Conservation (phyloP, 805 yeast genomes). For the Metschnikowia aberdeeniae region DNA sequence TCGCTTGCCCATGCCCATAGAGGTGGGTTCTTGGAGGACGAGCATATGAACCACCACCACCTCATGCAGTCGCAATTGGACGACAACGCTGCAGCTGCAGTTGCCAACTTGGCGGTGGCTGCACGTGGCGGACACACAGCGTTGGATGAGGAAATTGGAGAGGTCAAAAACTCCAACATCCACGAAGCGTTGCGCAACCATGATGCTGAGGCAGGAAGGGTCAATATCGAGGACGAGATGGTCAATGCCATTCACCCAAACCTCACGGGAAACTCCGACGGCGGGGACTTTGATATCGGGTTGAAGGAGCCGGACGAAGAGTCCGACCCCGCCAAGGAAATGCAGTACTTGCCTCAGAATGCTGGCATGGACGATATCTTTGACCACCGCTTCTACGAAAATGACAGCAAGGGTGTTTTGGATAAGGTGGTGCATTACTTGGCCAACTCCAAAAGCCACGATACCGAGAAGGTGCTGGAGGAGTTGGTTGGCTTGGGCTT, state of each 20-base stretch:
- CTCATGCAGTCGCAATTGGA: conserved; percentile 7
- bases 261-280: conserved; percentile 10
- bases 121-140: conserved; percentile 19
- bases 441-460: conserved; percentile 6
- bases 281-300: conserved; percentile 10
- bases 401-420: conserved; percentile 8
- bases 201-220: conserved; percentile 14
- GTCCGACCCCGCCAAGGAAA: conserved; percentile 11
- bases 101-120: conserved; percentile 16
- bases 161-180: conserved; percentile 25
- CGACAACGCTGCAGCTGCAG: conserved; percentile 18
- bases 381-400: conserved; percentile 8
- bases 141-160: conserved; percentile 36
- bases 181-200: conserved; percentile 17
- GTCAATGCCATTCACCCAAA: conserved; percentile 15
- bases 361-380: conserved; percentile 13
- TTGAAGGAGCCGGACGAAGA: conserved; percentile 12
- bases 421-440: conserved; percentile 7
- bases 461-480: conserved; percentile 10
- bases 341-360: conserved; percentile 11
- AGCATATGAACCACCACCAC: conserved; percentile 1
- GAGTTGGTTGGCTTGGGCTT: conserved; percentile 13
- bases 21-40: conserved; percentile 4
- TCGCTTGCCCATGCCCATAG: conserved; percentile 2
- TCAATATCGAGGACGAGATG: conserved; percentile 13